These are phyloP conservation scores for Arabis hirsuta DNA, from an alignment of 345 rosid genomes.

Conservation along the genomic window DNA sequence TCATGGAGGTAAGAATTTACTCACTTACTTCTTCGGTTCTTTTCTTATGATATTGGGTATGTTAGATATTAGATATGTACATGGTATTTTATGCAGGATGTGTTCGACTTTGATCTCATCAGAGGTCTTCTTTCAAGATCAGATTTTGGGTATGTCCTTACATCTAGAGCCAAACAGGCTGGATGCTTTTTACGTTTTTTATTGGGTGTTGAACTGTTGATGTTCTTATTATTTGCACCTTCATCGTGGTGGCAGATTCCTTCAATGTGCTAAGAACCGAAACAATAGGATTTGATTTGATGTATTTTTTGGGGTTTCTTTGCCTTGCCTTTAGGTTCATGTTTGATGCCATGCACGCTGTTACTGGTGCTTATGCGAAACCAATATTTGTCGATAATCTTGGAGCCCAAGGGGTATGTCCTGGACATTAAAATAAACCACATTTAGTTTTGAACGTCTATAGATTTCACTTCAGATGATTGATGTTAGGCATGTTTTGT, in stretches of 20 bases:
- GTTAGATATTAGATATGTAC: slow-evolving; percentile 30
- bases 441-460: slow-evolving; percentile 22
- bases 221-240: slow-evolving; percentile 19
- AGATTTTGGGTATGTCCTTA: slow-evolving; percentile 66
- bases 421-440: slow-evolving; percentile 9
- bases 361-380: slow-evolving; percentile 93
- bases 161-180: slow-evolving; percentile 26
- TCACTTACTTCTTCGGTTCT: neutral
- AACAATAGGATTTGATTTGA: slow-evolving; percentile 22
- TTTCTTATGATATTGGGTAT: slow-evolving; percentile 26
- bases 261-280: slow-evolving; percentile 30
- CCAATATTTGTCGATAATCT: slow-evolving; percentile 90
- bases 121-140: slow-evolving; percentile 70
- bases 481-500: slow-evolving; percentile 42
- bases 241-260: slow-evolving; percentile 1
- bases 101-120: slow-evolving; percentile 86
- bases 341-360: slow-evolving; percentile 98
- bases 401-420: slow-evolving; percentile 67
- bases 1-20: slow-evolving; percentile 75
- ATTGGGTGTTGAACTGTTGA: neutral
- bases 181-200: neutral
- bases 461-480: slow-evolving; percentile 12
- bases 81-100: slow-evolving; percentile 62
- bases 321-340: slow-evolving; percentile 55
- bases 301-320: slow-evolving; percentile 6